phyloP scores from a whole-genome alignment of 331 rosid species.

The Rosa hybrid region DNA sequence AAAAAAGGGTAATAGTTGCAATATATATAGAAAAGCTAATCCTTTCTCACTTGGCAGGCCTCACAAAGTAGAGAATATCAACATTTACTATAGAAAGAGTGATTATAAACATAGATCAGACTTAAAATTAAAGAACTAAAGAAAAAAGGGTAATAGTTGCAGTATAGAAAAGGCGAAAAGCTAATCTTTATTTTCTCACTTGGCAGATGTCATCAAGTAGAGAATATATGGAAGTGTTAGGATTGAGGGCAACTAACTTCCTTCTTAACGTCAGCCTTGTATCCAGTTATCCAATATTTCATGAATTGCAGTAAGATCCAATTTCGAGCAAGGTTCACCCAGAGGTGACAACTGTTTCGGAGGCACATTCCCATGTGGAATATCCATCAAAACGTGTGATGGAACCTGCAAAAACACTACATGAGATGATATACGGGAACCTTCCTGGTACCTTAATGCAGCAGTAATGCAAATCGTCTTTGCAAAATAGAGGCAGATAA shows the following conservation, averaged over 20 bases:
- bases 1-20: too few species aligned
- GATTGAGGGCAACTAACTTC: conserved; percentile 53
- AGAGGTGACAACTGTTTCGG: conserved; percentile 69
- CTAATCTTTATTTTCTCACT: too few species aligned
- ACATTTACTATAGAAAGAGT: too few species aligned
- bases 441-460: not conserved
- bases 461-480: conserved; percentile 3
- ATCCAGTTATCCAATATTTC: conserved; percentile 73
- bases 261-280: conserved; percentile 87
- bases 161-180: not conserved
- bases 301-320: conserved; percentile 84
- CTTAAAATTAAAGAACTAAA: too few species aligned
- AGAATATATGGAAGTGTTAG: not conserved
- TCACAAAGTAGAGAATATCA: too few species aligned
- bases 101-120: too few species aligned
- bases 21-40: too few species aligned
- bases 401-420: conserved; percentile 53
- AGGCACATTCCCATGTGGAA: conserved; percentile 52
- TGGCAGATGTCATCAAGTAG: not conserved
- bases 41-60: too few species aligned
- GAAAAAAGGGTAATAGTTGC: not conserved
- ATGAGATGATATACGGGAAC: not conserved
- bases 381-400: conserved; percentile 68
- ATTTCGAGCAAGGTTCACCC: conserved; percentile 81
- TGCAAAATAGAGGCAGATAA: conserved; percentile 20